These are phyloP conservation scores for Hirsutella rhossiliensis DNA, from an alignment of 2,329 filamentous ascomycete species.

Conservation along the genomic window DNA sequence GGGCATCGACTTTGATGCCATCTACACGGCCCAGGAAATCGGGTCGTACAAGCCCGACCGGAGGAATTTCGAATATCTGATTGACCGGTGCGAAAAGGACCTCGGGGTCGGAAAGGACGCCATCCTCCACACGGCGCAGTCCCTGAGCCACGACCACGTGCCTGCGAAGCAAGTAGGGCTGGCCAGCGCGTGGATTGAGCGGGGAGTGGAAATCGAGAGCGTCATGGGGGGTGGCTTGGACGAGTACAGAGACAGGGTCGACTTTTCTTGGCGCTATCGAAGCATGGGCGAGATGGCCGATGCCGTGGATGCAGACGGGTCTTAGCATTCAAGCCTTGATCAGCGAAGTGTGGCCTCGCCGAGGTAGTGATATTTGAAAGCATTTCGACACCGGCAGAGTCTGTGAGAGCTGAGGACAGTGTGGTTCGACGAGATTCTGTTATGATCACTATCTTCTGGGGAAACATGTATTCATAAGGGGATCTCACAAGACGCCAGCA, in stretches of 20 bases:
- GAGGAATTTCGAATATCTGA: conserved; percentile 54
- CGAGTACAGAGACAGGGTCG: conserved; percentile 23
- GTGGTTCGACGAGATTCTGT: too few relatives aligned
- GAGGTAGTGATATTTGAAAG: too few relatives aligned
- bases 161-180: conserved; percentile 50
- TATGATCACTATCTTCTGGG: too few relatives aligned
- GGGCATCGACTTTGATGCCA: conserved; percentile 42
- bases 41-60: conserved; percentile 58
- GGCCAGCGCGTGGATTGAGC: conserved; percentile 52
- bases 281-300: conserved; percentile 50
- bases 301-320: conserved; percentile 27
- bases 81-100: conserved; percentile 36
- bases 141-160: conserved; percentile 53
- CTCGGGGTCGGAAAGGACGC: conserved; percentile 39
- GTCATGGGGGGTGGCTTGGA: conserved; percentile 9
- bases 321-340: too few relatives aligned
- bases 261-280: conserved; percentile 38
- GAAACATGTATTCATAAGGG: too few relatives aligned
- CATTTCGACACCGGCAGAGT: too few relatives aligned
- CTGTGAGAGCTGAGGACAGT: too few relatives aligned
- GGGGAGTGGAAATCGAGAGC: conserved; percentile 25
- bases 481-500: too few relatives aligned
- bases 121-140: conserved; percentile 58
- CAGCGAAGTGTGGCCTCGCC: too few relatives aligned
- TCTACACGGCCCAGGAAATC: conserved; percentile 60